Evolutionary conservation across 495 filamentous ascomycete genomes (phyloP).

Genomic region (Penicillium canescens): DNA sequence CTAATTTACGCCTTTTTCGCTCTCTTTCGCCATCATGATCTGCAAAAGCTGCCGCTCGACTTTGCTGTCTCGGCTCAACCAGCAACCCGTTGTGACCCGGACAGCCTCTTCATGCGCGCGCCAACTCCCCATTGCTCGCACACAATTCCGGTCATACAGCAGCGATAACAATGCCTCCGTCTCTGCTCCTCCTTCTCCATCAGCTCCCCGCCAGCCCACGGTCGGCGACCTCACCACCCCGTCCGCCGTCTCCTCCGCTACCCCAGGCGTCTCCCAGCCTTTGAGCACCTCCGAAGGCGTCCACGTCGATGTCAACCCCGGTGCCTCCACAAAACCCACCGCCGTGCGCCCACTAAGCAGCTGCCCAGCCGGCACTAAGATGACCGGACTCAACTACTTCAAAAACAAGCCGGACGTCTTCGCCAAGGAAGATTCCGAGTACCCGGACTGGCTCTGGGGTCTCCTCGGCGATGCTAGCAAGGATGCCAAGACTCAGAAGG

Average conservation of each 20-base stretch:
- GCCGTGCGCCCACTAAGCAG: constrained; percentile 41
- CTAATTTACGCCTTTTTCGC: neutral
- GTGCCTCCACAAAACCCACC: constrained; percentile 24
- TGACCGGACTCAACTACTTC: constrained; percentile 84
- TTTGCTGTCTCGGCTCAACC: constrained; percentile 40
- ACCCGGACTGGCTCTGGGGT: constrained; percentile 89
- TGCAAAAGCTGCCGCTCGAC: constrained; percentile 49
- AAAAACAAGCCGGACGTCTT: constrained; percentile 73
- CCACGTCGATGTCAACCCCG: constrained; percentile 31
- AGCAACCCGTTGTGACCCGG: constrained; percentile 31
- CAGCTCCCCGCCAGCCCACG: constrained; percentile 48
- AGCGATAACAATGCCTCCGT: constrained; percentile 40
- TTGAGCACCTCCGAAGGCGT: constrained; percentile 42
- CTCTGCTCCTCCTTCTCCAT: constrained; percentile 52
- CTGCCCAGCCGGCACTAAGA: constrained; percentile 66
- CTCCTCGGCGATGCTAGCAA: constrained; percentile 59
- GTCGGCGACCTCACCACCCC: constrained; percentile 36
- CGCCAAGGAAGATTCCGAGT: constrained; percentile 79
- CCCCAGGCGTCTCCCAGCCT: constrained; percentile 48
- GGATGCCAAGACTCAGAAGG: constrained; percentile 34
- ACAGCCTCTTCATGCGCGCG: constrained; percentile 31
- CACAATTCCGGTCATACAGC: constrained; percentile 41
- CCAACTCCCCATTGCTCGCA: constrained; percentile 30
- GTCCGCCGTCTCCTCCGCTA: constrained; percentile 43
- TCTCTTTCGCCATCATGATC: constrained; percentile 37